Percentiles rank a stretch among this genome's conserved stretches.
These are phyloP conservation scores for Puccinellia tenuiflora DNA, from an alignment of 176 grass and related monocot species.

Conservation along the genomic window DNA sequence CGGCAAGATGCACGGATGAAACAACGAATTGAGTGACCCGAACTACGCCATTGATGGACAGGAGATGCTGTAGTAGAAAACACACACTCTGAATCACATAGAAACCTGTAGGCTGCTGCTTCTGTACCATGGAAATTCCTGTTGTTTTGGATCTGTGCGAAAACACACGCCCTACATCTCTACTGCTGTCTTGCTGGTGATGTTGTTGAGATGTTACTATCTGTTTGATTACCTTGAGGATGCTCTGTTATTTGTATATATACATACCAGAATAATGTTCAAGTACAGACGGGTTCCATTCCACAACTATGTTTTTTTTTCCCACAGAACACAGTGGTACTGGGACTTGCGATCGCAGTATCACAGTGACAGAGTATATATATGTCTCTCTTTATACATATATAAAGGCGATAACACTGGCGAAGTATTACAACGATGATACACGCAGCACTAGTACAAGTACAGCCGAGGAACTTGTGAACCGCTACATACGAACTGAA, in stretches of 20 bases:
- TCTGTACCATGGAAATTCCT: not conserved
- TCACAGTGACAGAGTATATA: not conserved
- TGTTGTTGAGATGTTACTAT: not conserved
- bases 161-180: not conserved
- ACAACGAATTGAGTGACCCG: not conserved
- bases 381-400: not conserved
- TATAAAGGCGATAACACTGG: not conserved
- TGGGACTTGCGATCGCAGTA: not conserved
- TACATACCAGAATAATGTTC: not conserved
- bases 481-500: not conserved
- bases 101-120: not conserved
- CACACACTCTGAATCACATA: not conserved
- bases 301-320: not conserved
- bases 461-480: not conserved
- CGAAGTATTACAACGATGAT: not conserved
- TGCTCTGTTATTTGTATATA: not conserved
- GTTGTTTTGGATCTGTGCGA: not conserved
- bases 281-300: not conserved
- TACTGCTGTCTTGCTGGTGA: not conserved
- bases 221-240: not conserved
- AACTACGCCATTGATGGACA: not conserved
- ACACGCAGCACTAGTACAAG: not conserved
- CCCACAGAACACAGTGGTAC: not conserved
- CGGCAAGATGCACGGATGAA: not conserved
- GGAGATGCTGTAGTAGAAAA: constrained; percentile 33